A percentile compares a stretch with the other conserved stretches of the same genome.
These are phyloP conservation scores for Microbotryum intermedium DNA, from an alignment of 1,284 basidiomycete genomes.

Conservation along the genomic window DNA sequence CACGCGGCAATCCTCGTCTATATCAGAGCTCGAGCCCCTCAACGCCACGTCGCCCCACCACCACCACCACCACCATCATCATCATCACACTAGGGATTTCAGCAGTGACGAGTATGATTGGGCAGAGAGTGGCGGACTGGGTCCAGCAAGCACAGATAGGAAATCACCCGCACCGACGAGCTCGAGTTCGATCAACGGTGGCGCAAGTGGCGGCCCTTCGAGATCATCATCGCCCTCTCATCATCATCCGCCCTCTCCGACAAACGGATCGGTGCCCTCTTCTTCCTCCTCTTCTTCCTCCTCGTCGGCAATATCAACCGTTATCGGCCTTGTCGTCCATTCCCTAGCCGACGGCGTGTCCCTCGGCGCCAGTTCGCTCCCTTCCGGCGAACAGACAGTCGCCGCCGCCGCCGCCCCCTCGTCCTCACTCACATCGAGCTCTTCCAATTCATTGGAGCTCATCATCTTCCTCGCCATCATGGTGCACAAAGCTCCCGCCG, in stretches of 20 bases:
- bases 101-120: too few species aligned
- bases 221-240: neutral
- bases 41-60: neutral
- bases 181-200: constrained; percentile 41
- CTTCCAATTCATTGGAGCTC: constrained; percentile 49
- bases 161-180: neutral
- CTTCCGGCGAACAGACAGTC: too few species aligned
- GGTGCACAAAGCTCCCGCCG: constrained; percentile 61
- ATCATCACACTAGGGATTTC: too few species aligned
- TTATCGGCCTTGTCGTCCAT: constrained; percentile 74
- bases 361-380: constrained; percentile 55
- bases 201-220: constrained; percentile 35
- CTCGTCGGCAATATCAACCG: constrained; percentile 52
- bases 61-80: too few species aligned
- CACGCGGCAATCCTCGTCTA: neutral
- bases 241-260: neutral
- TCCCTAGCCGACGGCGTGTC: constrained; percentile 83
- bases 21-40: constrained; percentile 26
- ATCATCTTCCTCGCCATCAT: constrained; percentile 80
- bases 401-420: constrained; percentile 20
- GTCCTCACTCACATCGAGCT: neutral
- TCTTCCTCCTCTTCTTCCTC: too few species aligned
- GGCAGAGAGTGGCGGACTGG: too few species aligned
- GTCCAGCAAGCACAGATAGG: too few species aligned
- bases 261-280: too few species aligned